Evolutionary conservation across 2,329 filamentous ascomycete genomes (phyloP), one percentile per base, ranked within the genome.

Genomic region (Mycocentrospora acerina): DNA sequence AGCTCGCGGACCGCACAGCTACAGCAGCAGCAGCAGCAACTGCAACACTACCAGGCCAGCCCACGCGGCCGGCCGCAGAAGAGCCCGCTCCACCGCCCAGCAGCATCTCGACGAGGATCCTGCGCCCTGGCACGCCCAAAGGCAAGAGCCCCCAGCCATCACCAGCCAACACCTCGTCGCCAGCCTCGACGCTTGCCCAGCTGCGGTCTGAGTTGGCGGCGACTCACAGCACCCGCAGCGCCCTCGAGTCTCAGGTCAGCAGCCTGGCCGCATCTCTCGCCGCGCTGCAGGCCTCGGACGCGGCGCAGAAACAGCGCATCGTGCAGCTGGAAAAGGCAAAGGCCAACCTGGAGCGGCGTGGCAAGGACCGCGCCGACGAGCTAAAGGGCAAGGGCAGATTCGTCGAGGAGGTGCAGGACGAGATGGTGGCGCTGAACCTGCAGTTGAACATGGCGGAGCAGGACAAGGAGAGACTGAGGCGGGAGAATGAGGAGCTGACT

Each of bases 401-500:
- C 49, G 78, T 95, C 2, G 85, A 90, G 73, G 80, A 91, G 58
- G 84, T 95, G 36, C 91, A 97, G 70, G 90, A 96, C 68, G 93
- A 98, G 67, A 84, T 95, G 68, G 83, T 95, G 34, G 85, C 88
- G 1, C 71, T 96, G 31, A 90, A 90, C 53, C 75, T 97, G 51
- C 87, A 97, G 67, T 76, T 96, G 29, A 90, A 93, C 53, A 81
- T 96, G 74, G 83, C 85, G 3, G 90, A 94, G 64, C 80, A 90
- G 63, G 81, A 82, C 59, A 76, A 79, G 18, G 82, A 85, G 61
- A 83, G 82, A 66, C 72, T 95, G 47, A 80, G 83, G 61, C 78
- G 76, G 42, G 93, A 97, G 65, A 97, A 97, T 62, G 83, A 88
- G 60, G 87, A 95, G 52, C 75, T 98, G 38, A 83, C 96, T 36